Base-by-base conservation (phyloP, 106 monocot genomes). In the Dactylorhiza incarnata region DNA sequence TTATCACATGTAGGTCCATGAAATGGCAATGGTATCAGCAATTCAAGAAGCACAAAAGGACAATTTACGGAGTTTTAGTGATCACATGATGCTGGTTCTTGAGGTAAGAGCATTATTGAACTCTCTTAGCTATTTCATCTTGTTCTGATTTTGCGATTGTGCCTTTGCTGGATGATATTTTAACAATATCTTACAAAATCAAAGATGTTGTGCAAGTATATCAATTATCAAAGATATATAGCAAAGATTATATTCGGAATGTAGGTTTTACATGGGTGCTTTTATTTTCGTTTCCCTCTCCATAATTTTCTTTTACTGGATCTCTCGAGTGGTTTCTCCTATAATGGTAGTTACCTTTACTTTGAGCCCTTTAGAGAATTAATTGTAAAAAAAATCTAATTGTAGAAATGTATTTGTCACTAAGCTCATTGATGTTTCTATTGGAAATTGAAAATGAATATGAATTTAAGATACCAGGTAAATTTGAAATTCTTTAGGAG, bases 41-140 rank as follows among this genome's bases (percentile, higher is more conserved):
- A 88, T 99, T 63, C 99, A 99, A 87, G 99, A 94, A 88, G 89
- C 99, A 73, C 99, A 94, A 75, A 94, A 92, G 79, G 99, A 99
- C 85, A 99, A 99, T 71, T 78, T 94, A 56, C 79, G 89, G 72
- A 90, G 89, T 76, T 99, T 94, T 73, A 88, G 85, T 84, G 88
- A 99, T 76, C 86, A 92, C 77, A 99, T 99, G 94, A 85, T 99
- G 89, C 84, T 79, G 81, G 92, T 94, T 76, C 58, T 99, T 71
- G 91, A 99, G 97, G 97, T 99, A 71, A 76, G 81, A 75, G 45
- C 4, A 17, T 45, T 68, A 9, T 65, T 20, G 19, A 26, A 25
- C 7, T 19, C 24, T 66, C 58, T 29, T 12, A 37, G 17, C 37
- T 37, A 66, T 6, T 26, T 66, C 26, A 26, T 5, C 66, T 37